These are phyloP conservation scores for Aureobasidium namibiae DNA, from an alignment of 2,329 filamentous ascomycete species.

Conservation along the genomic window DNA sequence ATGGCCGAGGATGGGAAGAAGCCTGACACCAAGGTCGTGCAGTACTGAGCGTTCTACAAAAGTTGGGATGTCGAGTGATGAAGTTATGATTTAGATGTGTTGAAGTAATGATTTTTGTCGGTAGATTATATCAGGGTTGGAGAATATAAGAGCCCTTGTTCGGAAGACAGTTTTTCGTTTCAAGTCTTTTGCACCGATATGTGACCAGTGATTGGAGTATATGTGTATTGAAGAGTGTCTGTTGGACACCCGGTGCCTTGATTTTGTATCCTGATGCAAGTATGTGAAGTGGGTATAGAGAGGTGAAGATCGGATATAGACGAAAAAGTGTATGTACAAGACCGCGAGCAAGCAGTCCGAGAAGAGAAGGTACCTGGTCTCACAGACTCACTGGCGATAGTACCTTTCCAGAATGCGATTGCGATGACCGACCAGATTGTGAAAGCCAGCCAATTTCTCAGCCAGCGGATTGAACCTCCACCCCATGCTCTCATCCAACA, in stretches of 20 bases:
- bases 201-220: too few relatives aligned
- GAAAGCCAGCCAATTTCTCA: slow-evolving; percentile 47
- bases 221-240: background rate
- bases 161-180: background rate
- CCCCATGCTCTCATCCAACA: slow-evolving; percentile 56
- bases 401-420: slow-evolving; percentile 48
- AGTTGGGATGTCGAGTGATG: background rate
- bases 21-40: slow-evolving; percentile 1
- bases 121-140: background rate
- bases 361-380: too few relatives aligned
- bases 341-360: too few relatives aligned
- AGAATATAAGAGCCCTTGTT: background rate
- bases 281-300: background rate
- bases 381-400: slow-evolving; percentile 26
- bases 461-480: slow-evolving; percentile 59
- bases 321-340: background rate
- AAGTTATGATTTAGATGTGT: background rate
- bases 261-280: background rate
- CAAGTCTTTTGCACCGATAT: background rate
- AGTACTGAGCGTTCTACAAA: background rate
- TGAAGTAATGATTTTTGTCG: background rate
- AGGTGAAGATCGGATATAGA: background rate
- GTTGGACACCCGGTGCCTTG: background rate
- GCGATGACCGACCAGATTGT: slow-evolving; percentile 58
- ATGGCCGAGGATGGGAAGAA: slow-evolving; percentile 1